phyloP scores from a whole-genome alignment of 2,329 filamentous ascomycete species.

The Alternaria sp. region DNA sequence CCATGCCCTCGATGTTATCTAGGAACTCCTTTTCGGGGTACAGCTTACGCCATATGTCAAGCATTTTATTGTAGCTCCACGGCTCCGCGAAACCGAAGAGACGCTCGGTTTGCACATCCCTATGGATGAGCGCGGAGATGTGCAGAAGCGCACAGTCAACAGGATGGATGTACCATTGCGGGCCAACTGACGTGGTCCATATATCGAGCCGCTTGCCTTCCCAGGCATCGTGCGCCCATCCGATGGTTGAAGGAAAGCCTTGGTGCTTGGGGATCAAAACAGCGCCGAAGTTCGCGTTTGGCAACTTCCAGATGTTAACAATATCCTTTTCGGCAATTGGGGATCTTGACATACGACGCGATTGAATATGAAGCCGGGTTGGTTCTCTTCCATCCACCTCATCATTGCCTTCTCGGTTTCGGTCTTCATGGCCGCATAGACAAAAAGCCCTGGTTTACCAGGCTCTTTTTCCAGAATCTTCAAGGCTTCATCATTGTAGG shows the following conservation, averaged over 20 bases:
- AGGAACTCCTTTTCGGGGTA: conserved; percentile 53
- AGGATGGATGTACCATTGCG: conserved; percentile 37
- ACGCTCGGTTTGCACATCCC: conserved; percentile 58
- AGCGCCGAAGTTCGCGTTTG: conserved; percentile 49
- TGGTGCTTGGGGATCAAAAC: conserved; percentile 49
- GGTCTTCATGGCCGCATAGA: conserved; percentile 60
- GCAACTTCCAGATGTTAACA: conserved; percentile 32
- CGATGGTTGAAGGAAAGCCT: conserved; percentile 42
- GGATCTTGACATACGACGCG: conserved; percentile 34
- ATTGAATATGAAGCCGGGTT: conserved; percentile 57
- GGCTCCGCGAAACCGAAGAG: conserved; percentile 63
- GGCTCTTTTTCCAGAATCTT: conserved; percentile 38
- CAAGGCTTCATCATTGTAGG: conserved; percentile 52
- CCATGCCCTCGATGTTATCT: conserved; percentile 28
- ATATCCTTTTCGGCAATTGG: neutral
- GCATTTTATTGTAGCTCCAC: conserved; percentile 58
- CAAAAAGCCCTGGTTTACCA: conserved; percentile 29
- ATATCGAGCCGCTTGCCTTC: conserved; percentile 47
- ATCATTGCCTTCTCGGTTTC: conserved; percentile 58
- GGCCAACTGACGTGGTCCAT: conserved; percentile 13
- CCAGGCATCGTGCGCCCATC: conserved; percentile 36
- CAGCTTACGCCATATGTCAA: conserved; percentile 50
- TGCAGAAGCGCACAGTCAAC: conserved; percentile 59
- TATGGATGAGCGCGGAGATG: conserved; percentile 60
- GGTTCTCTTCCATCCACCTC: conserved; percentile 57